Base-by-base conservation (phyloP, 148 eudicot genomes). In the Cornus controversa region DNA sequence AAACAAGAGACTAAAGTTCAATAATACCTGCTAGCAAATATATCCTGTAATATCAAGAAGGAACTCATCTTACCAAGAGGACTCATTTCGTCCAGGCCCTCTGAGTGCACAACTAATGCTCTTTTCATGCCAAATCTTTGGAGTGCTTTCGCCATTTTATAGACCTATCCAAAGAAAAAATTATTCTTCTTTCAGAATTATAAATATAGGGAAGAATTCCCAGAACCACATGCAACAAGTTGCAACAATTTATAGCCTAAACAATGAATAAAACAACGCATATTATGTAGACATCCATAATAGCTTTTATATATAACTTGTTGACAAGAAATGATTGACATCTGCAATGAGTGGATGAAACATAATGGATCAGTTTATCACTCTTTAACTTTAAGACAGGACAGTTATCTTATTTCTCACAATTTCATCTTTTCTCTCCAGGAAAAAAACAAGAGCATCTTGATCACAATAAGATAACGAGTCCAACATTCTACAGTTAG, bases 101-200 rank as follows among this genome's bases (percentile, higher is more conserved):
- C 96, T 13, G 97, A 91, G 86, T 93, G 99, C 81, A 95, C 99
- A 27, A 93, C 95, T 85, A 93, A 80, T 71, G 96, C 97, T 83
- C 99, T 90, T 85, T 89, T 91, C 99, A 95, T 95, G 89, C 99
- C 99, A 83, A 95, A 95, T 34, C 86, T 64, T 84, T 95, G 99
- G 79, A 95, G 94, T 63, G 98, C 97, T 65, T 90, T 87, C 8
- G 99, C 98, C 97, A 95, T 95, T 84, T 90, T 93, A 42, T 83
- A 75, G 50, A 95, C 98, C 98, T 94, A 74, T 18, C 68, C 28
- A 60, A 75, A 62, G 15, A 81, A 72, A 45, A 24, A 5, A 31
- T 25, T 10, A 57, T 40, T 40, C 29, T n/a, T 8, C 42, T 50
- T 3, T 70, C 11, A 69, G 47, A 71, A 47, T 71, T 3, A 67